A percentile compares a stretch with the other conserved stretches of the same genome.
These are phyloP conservation scores for Blastocystis sp. DNA, from an alignment of 352 stramenopile genomes.

Conservation along the genomic window DNA sequence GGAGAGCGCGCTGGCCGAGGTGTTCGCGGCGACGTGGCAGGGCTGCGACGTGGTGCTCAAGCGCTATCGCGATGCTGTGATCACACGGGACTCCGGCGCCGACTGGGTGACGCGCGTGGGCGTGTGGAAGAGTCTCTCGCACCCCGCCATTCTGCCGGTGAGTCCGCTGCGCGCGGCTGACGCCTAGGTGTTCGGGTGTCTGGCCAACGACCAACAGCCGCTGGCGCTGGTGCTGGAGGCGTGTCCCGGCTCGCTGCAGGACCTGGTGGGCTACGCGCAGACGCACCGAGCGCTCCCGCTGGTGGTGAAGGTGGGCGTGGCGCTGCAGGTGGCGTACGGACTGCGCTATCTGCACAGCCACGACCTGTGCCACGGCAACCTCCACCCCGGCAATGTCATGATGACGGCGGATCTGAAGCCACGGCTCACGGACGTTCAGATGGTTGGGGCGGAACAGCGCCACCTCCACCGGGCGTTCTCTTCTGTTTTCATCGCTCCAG, in stretches of 20 bases:
- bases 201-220: not conserved
- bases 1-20: not conserved
- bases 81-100: not conserved
- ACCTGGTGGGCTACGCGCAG: not conserved
- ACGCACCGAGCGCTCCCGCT: not conserved
- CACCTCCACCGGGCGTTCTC: not conserved
- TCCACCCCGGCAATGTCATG: not conserved
- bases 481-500: not conserved
- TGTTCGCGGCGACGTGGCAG: not conserved
- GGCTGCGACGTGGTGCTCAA: not conserved
- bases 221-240: conserved; percentile 4
- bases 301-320: not conserved
- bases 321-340: not conserved
- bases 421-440: not conserved
- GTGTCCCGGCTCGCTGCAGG: not conserved
- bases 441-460: not conserved
- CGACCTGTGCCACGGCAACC: not conserved
- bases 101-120: not conserved
- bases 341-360: not conserved
- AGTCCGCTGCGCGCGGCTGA: not conserved
- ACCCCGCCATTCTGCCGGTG: not conserved
- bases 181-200: not conserved
- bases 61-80: not conserved
- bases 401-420: not conserved
- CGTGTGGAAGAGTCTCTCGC: not conserved